Evolutionary conservation across 345 rosid species (phyloP).

Genomic region (Gossypium anomalum): DNA sequence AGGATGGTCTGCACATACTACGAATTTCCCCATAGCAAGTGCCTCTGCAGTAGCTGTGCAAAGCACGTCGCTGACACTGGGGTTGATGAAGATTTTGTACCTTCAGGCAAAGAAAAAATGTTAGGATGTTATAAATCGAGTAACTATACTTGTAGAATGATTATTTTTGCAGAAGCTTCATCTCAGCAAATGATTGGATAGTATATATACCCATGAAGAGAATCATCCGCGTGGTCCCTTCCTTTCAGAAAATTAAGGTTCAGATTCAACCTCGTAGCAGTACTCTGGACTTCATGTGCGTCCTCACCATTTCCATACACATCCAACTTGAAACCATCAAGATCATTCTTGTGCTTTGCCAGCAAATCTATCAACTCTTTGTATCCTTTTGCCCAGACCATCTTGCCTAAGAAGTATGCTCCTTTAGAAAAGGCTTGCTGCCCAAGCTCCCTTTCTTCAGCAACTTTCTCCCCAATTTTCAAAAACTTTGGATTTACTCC

Average conservation of each 20-base stretch:
- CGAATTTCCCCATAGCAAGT: slow-evolving; percentile 97
- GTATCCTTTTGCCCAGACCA: slow-evolving; percentile 99
- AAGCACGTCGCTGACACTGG: slow-evolving; percentile 90
- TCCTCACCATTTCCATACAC: slow-evolving; percentile 98
- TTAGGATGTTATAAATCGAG: neutral
- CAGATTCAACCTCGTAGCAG: slow-evolving; percentile 62
- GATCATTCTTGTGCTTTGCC: slow-evolving; percentile 71
- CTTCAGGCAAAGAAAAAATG: slow-evolving; percentile 39
- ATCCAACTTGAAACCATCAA: slow-evolving; percentile 78
- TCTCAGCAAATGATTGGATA: neutral
- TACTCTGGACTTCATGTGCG: slow-evolving; percentile 70
- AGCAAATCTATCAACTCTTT: slow-evolving; percentile 83
- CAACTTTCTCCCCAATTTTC: slow-evolving; percentile 80
- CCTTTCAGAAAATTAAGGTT: slow-evolving; percentile 85
- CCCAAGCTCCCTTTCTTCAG: slow-evolving; percentile 79
- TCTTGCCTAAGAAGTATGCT: slow-evolving; percentile 92
- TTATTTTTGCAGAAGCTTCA: neutral
- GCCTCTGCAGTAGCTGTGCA: slow-evolving; percentile 99
- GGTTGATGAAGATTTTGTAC: slow-evolving; percentile 98
- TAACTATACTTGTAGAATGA: neutral
- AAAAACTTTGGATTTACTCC: slow-evolving; percentile 95
- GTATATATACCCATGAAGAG: slow-evolving; percentile 84
- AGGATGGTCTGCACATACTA: slow-evolving; percentile 94
- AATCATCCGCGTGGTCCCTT: slow-evolving; percentile 89
- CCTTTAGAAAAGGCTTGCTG: slow-evolving; percentile 93